phyloP scores from a whole-genome alignment of 2,329 filamentous ascomycete species.

The Shiraia bambusicola region DNA sequence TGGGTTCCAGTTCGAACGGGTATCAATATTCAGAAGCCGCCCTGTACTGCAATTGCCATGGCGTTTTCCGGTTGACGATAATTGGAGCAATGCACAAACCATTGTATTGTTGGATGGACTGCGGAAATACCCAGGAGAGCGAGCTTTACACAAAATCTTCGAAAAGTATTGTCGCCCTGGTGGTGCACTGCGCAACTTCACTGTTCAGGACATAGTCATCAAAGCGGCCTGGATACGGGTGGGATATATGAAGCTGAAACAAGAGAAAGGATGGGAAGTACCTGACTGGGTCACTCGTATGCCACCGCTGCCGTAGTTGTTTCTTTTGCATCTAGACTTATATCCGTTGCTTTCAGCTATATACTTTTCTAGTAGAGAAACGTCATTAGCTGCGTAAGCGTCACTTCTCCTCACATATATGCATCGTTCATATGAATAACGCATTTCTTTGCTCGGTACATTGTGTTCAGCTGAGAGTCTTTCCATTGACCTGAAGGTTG shows the following conservation, averaged over 20 bases:
- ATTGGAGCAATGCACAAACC: slow-evolving; percentile 39
- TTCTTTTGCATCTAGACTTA: too few species aligned
- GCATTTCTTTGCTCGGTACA: too few species aligned
- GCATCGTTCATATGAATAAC: too few species aligned
- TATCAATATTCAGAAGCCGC: slow-evolving; percentile 39
- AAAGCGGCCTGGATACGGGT: slow-evolving; percentile 26
- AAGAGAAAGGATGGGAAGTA: slow-evolving; percentile 23
- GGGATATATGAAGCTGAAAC: slow-evolving; percentile 11
- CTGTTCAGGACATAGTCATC: slow-evolving; percentile 29
- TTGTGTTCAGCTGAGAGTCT: too few species aligned
- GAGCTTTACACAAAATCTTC: slow-evolving; percentile 36
- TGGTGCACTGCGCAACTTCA: slow-evolving; percentile 30
- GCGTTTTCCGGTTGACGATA: slow-evolving; percentile 9
- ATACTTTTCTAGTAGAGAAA: too few species aligned
- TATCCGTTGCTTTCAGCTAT: background rate
- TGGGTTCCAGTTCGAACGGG: slow-evolving; percentile 43
- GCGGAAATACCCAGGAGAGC: slow-evolving; percentile 12
- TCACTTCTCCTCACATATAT: too few species aligned
- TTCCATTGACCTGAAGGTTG: too few species aligned
- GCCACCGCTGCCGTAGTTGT: slow-evolving; percentile 21
- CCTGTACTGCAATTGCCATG: slow-evolving; percentile 14
- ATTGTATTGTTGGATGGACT: slow-evolving; percentile 37
- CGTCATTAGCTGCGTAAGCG: too few species aligned
- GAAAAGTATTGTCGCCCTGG: slow-evolving; percentile 24
- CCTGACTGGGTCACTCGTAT: slow-evolving; percentile 33